Base-by-base conservation (phyloP, 345 rosid species). In the Jatropha curcas region DNA sequence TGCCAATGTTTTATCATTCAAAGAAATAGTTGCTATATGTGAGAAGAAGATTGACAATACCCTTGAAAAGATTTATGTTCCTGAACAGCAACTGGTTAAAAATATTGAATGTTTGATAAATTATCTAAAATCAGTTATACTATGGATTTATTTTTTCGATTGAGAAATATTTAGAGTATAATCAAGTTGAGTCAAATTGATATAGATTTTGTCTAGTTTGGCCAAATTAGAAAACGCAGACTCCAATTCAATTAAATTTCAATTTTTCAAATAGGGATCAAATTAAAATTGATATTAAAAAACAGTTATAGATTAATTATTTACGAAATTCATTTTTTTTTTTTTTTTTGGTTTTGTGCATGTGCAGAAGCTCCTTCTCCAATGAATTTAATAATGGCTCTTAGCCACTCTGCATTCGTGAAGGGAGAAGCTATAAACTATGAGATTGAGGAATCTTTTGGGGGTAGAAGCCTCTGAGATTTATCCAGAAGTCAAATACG, bases 31-130 rank as follows among this genome's bases (percentile, higher is more conserved):
- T 27, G 53, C 74, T 5, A 28, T 79, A 2, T 76, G 83, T 83
- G 83, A 79, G 83, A 79, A 58, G 71, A 82, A 82, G 76, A 79
- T 79, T 0, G 77, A 76, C 5, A 82, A 71, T 39, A 76, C 83
- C 73, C 83, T 76, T 0, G 76, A 82, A 30, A 76, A 57, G 25
- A 64, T 28, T 45, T 76, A 76, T 34, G 57, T 76, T 45, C 55
- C 72, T 1, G 81, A 79, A 68, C 76, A 73, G 7, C 71, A 73
- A 39, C 59, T 79, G 33, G 70, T 79, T 34, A 61, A 76, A 52
- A 58, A 65, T 57, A 79, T 79, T 61, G 41, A 63, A 76, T 73
- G 82, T 80, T n/a, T n/a, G n/a, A n/a, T n/a, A n/a, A n/a, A n/a
- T n/a, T n/a, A n/a, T n/a, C n/a, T n/a, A n/a, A n/a, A n/a, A n/a